Evolutionary conservation across 306 rosid genomes (phyloP), one percentile per base, ranked within the genome.

Genomic region (Myrica gale): DNA sequence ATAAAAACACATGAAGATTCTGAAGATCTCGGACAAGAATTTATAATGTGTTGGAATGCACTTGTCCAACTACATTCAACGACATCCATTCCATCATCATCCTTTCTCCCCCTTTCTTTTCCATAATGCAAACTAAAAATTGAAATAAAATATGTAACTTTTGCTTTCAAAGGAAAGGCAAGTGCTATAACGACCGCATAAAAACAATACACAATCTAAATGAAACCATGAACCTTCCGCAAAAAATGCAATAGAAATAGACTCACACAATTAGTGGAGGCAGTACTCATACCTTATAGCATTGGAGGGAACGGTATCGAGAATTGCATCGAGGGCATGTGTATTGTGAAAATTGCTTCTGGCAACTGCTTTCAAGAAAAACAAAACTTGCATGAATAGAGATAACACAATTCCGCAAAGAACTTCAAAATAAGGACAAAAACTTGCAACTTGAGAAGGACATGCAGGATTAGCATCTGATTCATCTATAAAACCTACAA

Each of bases 301-400:
- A 95, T 20, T 73, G 97, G 69, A 92, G 90, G 46, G 97, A 95
- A 56, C 97, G 92, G 81, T 90, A 95, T 9, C 93, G 88, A 0
- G 96, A 90, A 85, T 92, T 95, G 85, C 98, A 95, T 16, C 97
- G 93, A 76, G 98, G 98, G 71, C 97, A 95, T 5, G 98, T 90
- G 79, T 92, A 95, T 42, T 90, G 93, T 21, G 97, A 95, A 78
- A 95, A 95, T 71, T 95, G 98, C 86, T 89, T 95, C 81, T 89
- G 97, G 75, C 98, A 92, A 43, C 98, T 94, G 86, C 72, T 6
- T 13, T 81, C 3, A 58, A 42, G 74, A 37, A 75, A 52, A 16
- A 47, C 16, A 55, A 39, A 66, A 5, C 56, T 1, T 12, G 13
- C 46, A 37, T 62, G 20, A 62, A 0, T 62, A 13, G 0, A 12